Base-by-base conservation (phyloP, 306 rosid genomes). In the Lithocarpus polystachyus region DNA sequence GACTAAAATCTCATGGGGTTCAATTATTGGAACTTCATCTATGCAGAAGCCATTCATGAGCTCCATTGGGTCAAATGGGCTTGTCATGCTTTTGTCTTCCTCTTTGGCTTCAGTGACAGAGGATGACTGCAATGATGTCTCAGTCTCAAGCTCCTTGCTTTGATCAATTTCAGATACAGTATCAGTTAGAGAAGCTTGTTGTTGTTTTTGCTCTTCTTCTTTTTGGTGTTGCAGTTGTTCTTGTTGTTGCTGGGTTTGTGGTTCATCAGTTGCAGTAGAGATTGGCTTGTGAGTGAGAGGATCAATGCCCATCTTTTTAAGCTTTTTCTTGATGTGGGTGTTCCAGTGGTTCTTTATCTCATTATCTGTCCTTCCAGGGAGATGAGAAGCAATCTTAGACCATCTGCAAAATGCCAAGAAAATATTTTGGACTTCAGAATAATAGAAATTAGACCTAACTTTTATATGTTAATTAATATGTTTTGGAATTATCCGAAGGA, bases 261-360 rank as follows among this genome's bases (percentile, higher is more conserved):
- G 72, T 79, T 88, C 79, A 5, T 85, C 92, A 20, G 70, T 74
- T 62, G 71, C 43, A 23, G 35, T 69, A 29, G 87, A 22, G 45
- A 89, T 86, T 75, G 90, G 82, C 48, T 86, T 83, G 87, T 92
- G 95, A 28, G 93, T 90, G 57, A 87, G 80, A 35, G 97, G 97
- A 73, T 92, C 97, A 83, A 92, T 88, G 43, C 97, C 97, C 90
- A 92, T 83, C 82, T 88, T 89, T 61, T 86, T 89, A 40, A 92
- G 88, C 62, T 92, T 92, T 79, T 92, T 92, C 84, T 92, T 92
- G 65, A 92, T 89, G 85, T 92, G 97, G 26, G 97, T 92, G 52
- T 92, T 92, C 97, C 97, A 92, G 5, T 92, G 97, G 62, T 92
- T 92, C 74, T 92, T 92, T 0, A 92, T 88, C 73, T 92, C 97